phyloP scores from a whole-genome alignment of 192 early-diverging fungal genomes.

The Linderina pennispora region DNA sequence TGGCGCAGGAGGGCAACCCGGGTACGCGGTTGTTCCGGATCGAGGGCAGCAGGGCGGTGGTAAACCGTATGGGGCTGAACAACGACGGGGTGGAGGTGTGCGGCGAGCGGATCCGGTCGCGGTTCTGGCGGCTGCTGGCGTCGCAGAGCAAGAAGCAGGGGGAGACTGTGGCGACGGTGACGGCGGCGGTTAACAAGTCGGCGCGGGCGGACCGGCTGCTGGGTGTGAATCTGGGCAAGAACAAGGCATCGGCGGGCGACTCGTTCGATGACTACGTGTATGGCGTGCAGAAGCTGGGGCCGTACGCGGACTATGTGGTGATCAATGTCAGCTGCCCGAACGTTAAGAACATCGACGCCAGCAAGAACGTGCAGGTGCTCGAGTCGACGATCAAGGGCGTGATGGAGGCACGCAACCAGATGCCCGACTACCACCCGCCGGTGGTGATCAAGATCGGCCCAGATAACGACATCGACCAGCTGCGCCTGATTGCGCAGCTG shows the following conservation, averaged over 20 bases:
- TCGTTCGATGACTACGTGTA: slow-evolving; percentile 74
- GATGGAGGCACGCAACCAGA: slow-evolving; percentile 42
- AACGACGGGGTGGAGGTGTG: slow-evolving; percentile 67
- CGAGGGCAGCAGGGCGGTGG: slow-evolving; percentile 61
- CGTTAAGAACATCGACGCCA: slow-evolving; percentile 70
- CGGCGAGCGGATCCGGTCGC: slow-evolving; percentile 57
- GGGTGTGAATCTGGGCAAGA: slow-evolving; percentile 87
- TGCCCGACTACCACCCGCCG: slow-evolving; percentile 54
- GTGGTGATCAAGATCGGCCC: slow-evolving; percentile 90
- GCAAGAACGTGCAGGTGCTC: slow-evolving; percentile 67
- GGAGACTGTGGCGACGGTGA: slow-evolving; percentile 40
- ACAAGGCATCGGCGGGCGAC: slow-evolving; percentile 66
- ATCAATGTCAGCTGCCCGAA: slow-evolving; percentile 89
- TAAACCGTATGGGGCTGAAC: slow-evolving; percentile 91
- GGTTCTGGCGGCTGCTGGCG: slow-evolving; percentile 61
- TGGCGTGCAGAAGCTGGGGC: slow-evolving; percentile 66
- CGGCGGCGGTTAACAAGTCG: slow-evolving; percentile 49
- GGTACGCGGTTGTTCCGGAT: slow-evolving; percentile 81
- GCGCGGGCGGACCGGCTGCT: slow-evolving; percentile 55
- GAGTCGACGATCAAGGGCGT: slow-evolving; percentile 65
- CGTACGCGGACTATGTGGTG: slow-evolving; percentile 83
- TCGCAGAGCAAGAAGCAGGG: slow-evolving; percentile 45
- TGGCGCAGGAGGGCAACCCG: slow-evolving; percentile 83
- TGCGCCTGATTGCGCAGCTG: slow-evolving; percentile 73
- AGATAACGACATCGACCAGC: slow-evolving; percentile 67